Conservation (phyloP, 805 yeast species). For the Citeromyces matritensis region DNA sequence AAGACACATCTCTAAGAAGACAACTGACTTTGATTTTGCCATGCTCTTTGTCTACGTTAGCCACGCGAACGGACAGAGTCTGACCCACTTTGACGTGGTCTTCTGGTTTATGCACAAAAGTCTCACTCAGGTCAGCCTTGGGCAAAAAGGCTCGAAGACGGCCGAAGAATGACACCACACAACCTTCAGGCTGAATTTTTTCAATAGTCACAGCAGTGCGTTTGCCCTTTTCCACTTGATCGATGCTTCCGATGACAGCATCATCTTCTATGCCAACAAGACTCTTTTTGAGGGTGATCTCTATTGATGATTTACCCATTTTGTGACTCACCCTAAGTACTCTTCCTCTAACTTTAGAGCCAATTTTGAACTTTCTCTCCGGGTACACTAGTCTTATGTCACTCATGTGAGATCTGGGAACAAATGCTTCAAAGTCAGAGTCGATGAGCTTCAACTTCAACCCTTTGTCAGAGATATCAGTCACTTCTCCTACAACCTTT, state of each 20-base stretch:
- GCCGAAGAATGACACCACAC: slow-evolving; percentile 73
- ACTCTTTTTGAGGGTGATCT: slow-evolving; percentile 71
- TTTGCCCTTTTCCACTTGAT: slow-evolving; percentile 24
- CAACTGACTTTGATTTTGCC: slow-evolving; percentile 58
- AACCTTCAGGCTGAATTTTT: slow-evolving; percentile 62
- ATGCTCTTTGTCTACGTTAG: slow-evolving; percentile 36
- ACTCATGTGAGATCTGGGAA: slow-evolving; percentile 62
- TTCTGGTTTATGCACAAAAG: slow-evolving; percentile 62
- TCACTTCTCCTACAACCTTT: slow-evolving; percentile 36
- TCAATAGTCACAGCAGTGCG: slow-evolving; percentile 64
- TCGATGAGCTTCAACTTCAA: slow-evolving; percentile 44
- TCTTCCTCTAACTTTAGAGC: slow-evolving; percentile 67
- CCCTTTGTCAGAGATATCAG: slow-evolving; percentile 49
- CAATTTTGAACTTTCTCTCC: slow-evolving; percentile 82
- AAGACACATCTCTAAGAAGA: slow-evolving; percentile 40
- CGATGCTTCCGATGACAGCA: slow-evolving; percentile 24
- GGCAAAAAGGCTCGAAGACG: slow-evolving; percentile 70
- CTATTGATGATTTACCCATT: slow-evolving; percentile 28
- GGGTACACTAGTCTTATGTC: slow-evolving; percentile 80
- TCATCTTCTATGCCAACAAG: slow-evolving; percentile 54
- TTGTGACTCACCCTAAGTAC: slow-evolving; percentile 32
- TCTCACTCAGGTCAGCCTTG: slow-evolving; percentile 77
- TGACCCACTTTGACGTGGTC: slow-evolving; percentile 77
- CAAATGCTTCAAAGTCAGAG: slow-evolving; percentile 59
- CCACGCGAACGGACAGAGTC: slow-evolving; percentile 57